phyloP scores from a whole-genome alignment of 2,329 filamentous ascomycete species.

The Niveomyces coronatus region DNA sequence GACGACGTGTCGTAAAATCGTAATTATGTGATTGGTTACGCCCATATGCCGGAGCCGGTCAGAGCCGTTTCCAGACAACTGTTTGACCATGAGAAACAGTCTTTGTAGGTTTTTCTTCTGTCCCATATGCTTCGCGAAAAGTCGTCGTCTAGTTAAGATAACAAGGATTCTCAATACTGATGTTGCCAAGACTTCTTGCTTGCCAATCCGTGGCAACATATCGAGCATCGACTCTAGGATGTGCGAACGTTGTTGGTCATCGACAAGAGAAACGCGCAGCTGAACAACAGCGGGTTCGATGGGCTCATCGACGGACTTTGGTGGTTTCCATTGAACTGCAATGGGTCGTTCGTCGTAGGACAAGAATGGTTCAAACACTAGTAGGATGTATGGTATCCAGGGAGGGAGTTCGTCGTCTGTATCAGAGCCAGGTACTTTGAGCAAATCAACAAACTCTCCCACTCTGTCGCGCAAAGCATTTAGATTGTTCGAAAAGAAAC shows the following conservation, averaged over 20 bases:
- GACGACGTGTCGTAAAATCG: slow-evolving; percentile 82
- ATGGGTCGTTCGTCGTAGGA: slow-evolving; percentile 77
- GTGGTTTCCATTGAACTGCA: slow-evolving; percentile 59
- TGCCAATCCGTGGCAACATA: slow-evolving; percentile 75
- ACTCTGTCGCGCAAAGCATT: slow-evolving; percentile 70
- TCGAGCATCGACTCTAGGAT: slow-evolving; percentile 73
- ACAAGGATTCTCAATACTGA: slow-evolving; percentile 76
- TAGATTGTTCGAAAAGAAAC: slow-evolving; percentile 70
- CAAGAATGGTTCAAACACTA: slow-evolving; percentile 85
- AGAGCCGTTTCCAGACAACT: slow-evolving; percentile 70
- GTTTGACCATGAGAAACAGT: slow-evolving; percentile 91
- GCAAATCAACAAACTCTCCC: slow-evolving; percentile 63
- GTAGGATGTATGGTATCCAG: slow-evolving; percentile 83
- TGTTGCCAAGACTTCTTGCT: slow-evolving; percentile 74
- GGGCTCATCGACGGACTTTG: slow-evolving; percentile 37
- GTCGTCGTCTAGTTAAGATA: slow-evolving; percentile 71
- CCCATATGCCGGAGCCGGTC: slow-evolving; percentile 53
- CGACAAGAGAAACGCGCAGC: slow-evolving; percentile 47
- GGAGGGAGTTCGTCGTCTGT: slow-evolving; percentile 71
- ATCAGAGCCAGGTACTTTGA: slow-evolving; percentile 58
- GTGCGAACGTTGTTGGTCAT: slow-evolving; percentile 52
- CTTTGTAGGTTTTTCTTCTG: slow-evolving; percentile 84
- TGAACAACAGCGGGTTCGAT: slow-evolving; percentile 46
- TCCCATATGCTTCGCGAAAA: slow-evolving; percentile 64
- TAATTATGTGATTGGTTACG: slow-evolving; percentile 57